phyloP scores from a whole-genome alignment of 176 grass and related monocot species.

The Carex littledalei region DNA sequence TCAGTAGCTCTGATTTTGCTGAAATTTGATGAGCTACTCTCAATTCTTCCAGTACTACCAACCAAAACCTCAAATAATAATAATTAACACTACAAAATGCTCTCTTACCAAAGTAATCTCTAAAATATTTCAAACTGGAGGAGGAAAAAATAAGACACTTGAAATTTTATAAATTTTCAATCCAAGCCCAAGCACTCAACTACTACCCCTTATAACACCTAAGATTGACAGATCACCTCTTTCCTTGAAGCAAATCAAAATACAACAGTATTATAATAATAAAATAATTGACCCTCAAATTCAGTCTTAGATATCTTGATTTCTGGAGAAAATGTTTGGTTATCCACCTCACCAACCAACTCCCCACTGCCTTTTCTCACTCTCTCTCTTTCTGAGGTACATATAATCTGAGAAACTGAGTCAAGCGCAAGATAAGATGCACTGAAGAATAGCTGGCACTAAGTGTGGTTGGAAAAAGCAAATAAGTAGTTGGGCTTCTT shows the following conservation, averaged over 20 bases:
- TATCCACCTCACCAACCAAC: conserved; percentile 21
- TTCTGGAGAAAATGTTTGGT: conserved; percentile 7
- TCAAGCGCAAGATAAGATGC: conserved; percentile 6
- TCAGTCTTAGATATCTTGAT: background rate
- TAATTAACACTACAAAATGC: background rate
- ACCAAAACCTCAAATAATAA: background rate
- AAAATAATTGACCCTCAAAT: conserved; percentile 1
- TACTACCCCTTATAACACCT: background rate
- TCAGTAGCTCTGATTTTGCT: background rate
- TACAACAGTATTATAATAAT: conserved; percentile 1
- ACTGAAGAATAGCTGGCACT: conserved; percentile 5
- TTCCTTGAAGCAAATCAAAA: background rate
- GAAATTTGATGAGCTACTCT: background rate
- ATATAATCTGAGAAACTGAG: background rate
- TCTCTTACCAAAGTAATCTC: background rate
- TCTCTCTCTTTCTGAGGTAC: background rate
- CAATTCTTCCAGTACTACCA: background rate
- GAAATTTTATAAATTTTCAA: background rate
- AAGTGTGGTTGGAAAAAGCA: conserved; percentile 16
- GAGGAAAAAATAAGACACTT: background rate
- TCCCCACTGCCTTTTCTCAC: background rate
- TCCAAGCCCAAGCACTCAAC: conserved; percentile 6
- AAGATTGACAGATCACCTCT: background rate
- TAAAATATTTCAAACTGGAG: background rate
- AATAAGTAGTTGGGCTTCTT: conserved; percentile 17